Percentiles rank a stretch among this genome's conserved stretches.
Evolutionary conservation across 805 yeast genomes (phyloP).

Genomic region (Kuraishia hungarica): DNA sequence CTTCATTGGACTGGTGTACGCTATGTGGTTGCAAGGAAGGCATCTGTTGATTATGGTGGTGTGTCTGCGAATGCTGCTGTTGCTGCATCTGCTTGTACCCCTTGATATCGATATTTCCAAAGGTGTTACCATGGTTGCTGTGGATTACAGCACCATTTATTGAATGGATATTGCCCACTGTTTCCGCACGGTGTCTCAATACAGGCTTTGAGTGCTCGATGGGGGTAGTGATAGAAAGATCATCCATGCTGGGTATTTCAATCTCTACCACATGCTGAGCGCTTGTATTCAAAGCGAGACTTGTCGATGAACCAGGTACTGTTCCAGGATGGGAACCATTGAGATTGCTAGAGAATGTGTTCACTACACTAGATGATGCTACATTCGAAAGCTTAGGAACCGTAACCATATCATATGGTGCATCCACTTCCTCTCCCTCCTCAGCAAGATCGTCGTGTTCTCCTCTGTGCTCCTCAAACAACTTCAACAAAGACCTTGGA

Average conservation of each 20-base stretch:
- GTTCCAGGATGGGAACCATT: slow-evolving; percentile 1
- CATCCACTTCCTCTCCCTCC: background rate
- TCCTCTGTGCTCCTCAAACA: slow-evolving; percentile 50
- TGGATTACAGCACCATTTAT: background rate
- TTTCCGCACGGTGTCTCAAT: background rate
- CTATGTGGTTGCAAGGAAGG: background rate
- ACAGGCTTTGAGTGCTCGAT: background rate
- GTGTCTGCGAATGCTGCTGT: background rate
- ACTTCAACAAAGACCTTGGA: slow-evolving; percentile 62
- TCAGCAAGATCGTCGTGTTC: slow-evolving; percentile 16
- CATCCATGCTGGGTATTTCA: slow-evolving; percentile 66
- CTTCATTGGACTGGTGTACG: background rate
- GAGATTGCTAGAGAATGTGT: too few species aligned
- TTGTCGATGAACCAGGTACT: background rate
- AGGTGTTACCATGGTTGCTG: background rate
- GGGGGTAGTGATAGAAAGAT: slow-evolving; percentile 13
- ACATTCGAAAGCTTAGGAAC: slow-evolving; percentile 1
- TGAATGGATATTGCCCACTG: background rate
- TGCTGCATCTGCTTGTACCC: background rate
- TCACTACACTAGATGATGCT: background rate
- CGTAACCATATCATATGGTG: background rate
- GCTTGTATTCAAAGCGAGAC: slow-evolving; percentile 9
- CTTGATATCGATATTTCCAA: background rate
- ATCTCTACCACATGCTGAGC: slow-evolving; percentile 53
- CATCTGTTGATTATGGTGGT: background rate